Base-by-base conservation (phyloP, 345 rosid genomes). In the Trapa incisa region DNA sequence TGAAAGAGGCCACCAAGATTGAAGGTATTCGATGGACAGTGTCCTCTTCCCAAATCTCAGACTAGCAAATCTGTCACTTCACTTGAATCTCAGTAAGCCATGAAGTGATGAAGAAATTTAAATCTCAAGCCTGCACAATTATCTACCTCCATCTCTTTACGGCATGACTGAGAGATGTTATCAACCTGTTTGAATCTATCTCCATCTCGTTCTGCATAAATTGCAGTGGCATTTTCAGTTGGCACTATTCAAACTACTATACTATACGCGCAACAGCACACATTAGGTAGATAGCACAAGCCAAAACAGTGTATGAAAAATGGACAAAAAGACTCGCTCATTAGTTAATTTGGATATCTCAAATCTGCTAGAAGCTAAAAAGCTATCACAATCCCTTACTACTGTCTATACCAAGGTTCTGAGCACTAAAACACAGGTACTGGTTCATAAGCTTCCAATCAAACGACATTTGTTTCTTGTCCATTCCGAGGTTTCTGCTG, bases 401-500 rank as follows among this genome's bases (percentile, higher is more conserved):
- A 54, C 74, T 85, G 39, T 82, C 83, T 61, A 79, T 78, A 36
- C 78, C 87, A 73, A 90, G 61, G 37, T 85, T 87, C 72, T 80
- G 77, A 58, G 91, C 88, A 10, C 95, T 84, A 33, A 87, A 82
- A 78, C 91, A 86, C 61, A 90, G 78, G 42, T 81, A 87, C 70
- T 74, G 86, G 74, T 88, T 86, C 96, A 87, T 80, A 75, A 84
- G 17, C 65, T 68, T 80, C 81, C 72, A 79, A 53, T 86, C 65
- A 7, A 79, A 36, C 6, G 95, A 86, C 45, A 63, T 39, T 17
- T 81, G 84, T 67, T 75, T 83, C 43, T 53, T 79, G 67, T 65
- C 65, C 72, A 66, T 57, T 65, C 65, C 37, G 16, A 60, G 52
- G 37, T 37, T 57, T 58, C 15, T 22, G 47, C 70, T 65, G 16